Evolutionary conservation across 2,329 filamentous ascomycete genomes (phyloP), one percentile per base, ranked within the genome.

Genomic region (Geosmithia morbida): DNA sequence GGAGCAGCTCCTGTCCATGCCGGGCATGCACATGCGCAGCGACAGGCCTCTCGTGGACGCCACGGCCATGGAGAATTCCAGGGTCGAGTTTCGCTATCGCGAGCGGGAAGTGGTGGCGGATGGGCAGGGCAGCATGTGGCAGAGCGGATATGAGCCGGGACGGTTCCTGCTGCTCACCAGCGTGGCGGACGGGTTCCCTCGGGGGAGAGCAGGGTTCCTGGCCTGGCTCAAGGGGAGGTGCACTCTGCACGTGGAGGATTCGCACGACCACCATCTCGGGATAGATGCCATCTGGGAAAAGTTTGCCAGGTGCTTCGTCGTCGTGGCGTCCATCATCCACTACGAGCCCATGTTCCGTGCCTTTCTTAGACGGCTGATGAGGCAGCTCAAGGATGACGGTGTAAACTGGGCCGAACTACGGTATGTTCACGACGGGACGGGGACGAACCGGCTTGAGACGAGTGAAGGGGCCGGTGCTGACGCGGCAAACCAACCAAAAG

Each of bases 341-440:
- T 95, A 96, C 64, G 90, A 96, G 64, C 89, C 89, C 14, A 86
- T 97, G 52, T 90, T 86, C 65, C 79, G 87, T 20, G 69, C 71
- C 17, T 94, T 87, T 57, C 66, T 96, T 50, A 78, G 75, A 26
- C 74, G 77, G 19, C 71, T 96, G 55, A 77, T 94, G 62, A 68
- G 68, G 45, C 73, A 82, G 44, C 70, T 96, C 19, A 71, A 81
- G n/a, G 77, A 77, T 3, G 90, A 98, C 60, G 87, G 88, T 4
- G 78, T 96, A 29, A 79, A 73, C 56, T 97, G 87, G 74, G 84
- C 85, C 14, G 92, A 97, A 59, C 67, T 96, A 51, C 75, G 75
- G 66, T 70, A 59, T 51, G 64, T 55, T 52, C 33, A 7, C n/a
- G 41, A 5, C 3, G 26, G 41, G 17, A 3, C n/a, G 8, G 10